Base-by-base conservation (phyloP, 1,139 yeast species). In the Candida dubliniensis region DNA sequence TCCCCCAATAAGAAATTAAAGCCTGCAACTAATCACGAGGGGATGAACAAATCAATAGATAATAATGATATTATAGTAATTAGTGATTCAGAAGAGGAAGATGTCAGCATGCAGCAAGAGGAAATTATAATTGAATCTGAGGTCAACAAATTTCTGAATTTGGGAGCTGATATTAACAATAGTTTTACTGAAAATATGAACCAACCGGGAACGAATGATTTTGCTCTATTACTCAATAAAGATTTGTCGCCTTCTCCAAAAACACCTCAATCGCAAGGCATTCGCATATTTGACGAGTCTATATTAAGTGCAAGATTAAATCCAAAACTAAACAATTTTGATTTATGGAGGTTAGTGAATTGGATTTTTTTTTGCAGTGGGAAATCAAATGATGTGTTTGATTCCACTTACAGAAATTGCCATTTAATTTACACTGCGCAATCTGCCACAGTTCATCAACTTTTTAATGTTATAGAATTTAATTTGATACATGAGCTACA, bases 321-420 rank as follows among this genome's bases (percentile, higher is more conserved):
- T 38, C 67, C 67, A 0, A 45, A 42, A 4, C 39, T 47, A 3
- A 52, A 54, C 27, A 50, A 48, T 4, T 71, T 64, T 49, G 55
- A 52, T 38, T 8, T 69, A 9, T 69, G 74, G 75, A 46, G 53
- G 8, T 48, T 71, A 36, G 46, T 68, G 7, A 60, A 63, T 41
- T 71, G 75, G 75, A 49, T 64, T 2, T 67, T 67, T 41, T 58
- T 59, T 47, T 70, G 76, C 53, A 67, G 71, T 10, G 63, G 63
- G 14, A 47, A 49, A 40, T 56, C 64, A 4, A 49, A 58, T 7
- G 51, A 57, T 36, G 53, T 55, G 34, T 64, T 53, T 37, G 54
- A 60, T 40, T 54, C 64, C 6, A 35, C 50, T 6, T 49, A 45
- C 37, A 54, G 61, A 2, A 50, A 54, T 36, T 61, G 56, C 40